Evolutionary conservation across 148 eudicot genomes (phyloP), one percentile per base, ranked within the genome.

Genomic region (Dysphania ambrosioides): DNA sequence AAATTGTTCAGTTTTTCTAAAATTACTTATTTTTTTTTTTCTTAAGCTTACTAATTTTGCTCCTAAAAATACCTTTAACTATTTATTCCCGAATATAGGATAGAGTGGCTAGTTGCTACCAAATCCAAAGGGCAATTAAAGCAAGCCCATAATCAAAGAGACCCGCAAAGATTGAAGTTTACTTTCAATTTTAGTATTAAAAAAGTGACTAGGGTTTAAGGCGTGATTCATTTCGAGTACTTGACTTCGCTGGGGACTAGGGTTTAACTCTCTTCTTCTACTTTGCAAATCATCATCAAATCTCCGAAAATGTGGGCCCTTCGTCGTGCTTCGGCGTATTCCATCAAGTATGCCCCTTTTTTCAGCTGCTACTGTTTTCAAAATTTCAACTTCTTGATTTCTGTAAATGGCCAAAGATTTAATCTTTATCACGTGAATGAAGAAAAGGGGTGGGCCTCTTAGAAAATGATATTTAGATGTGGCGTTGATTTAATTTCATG

Each of bases 231-330:
- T 24, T 53, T 13, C 66, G 21, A 19, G 10, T 11, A 0, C 76
- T 0, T 11, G 8, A 29, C 31, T 32, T 66, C 73, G 34, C 24
- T 13, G 32, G 29, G 62, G n/a, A n/a, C 59, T 82, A 82, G 77
- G 84, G 81, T 82, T 82, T 70, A 70, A 63, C 63, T 35, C 29
- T 27, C 77, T 34, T 23, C 55, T 59, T 62, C 44, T 63, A 8
- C 49, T 24, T 74, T 6, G 30, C 5, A 29, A 23, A 32, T 23
- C 15, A 36, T 16, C 7, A 51, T 5, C 26, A 31, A 72, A 35
- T 40, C 35, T 26, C 15, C 44, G 35, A 65, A 32, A 78, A 91
- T 91, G 97, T 87, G 86, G 93, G 88, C 90, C n/a, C 79, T 89
- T 78, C 87, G 93, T 75, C 83, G 91, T 76, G 85, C 88, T 68